These are phyloP conservation scores for Pleurotus eryngii DNA, from an alignment of 768 basidiomycete species.

Conservation along the genomic window DNA sequence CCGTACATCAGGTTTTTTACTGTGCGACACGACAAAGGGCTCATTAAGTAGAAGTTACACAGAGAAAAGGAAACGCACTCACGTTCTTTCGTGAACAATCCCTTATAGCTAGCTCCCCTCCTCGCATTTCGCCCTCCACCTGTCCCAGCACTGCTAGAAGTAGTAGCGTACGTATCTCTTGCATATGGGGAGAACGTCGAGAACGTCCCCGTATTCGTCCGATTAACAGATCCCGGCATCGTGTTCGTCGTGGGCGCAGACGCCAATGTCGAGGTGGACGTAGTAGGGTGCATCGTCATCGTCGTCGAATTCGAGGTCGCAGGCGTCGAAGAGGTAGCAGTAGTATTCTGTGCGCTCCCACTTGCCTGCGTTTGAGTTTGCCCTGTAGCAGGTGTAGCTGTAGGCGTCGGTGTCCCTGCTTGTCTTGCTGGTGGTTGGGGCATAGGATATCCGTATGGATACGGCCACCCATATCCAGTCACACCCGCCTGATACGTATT, in stretches of 20 bases:
- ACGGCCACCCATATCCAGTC: constrained; percentile 72
- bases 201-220: constrained; percentile 51
- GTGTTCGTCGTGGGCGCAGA: constrained; percentile 12
- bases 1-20: constrained; percentile 90
- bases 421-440: constrained; percentile 28
- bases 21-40: constrained; percentile 25
- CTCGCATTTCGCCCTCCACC: constrained; percentile 50
- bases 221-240: constrained; percentile 19
- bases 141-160: constrained; percentile 33
- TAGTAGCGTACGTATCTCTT: constrained; percentile 38
- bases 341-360: constrained; percentile 5
- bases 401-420: neutral
- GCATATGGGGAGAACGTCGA: constrained; percentile 53
- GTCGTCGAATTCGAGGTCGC: constrained; percentile 24
- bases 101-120: constrained; percentile 61
- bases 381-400: constrained; percentile 5
- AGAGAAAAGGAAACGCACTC: constrained; percentile 24
- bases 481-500: constrained; percentile 56
- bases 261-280: constrained; percentile 26
- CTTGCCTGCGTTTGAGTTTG: constrained; percentile 20
- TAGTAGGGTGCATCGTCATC: constrained; percentile 10
- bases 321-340: constrained; percentile 9
- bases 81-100: constrained; percentile 81
- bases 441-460: constrained; percentile 57
- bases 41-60: neutral